phyloP scores from a whole-genome alignment of 352 stramenopile species.

The Elongisporangium prolatum region DNA sequence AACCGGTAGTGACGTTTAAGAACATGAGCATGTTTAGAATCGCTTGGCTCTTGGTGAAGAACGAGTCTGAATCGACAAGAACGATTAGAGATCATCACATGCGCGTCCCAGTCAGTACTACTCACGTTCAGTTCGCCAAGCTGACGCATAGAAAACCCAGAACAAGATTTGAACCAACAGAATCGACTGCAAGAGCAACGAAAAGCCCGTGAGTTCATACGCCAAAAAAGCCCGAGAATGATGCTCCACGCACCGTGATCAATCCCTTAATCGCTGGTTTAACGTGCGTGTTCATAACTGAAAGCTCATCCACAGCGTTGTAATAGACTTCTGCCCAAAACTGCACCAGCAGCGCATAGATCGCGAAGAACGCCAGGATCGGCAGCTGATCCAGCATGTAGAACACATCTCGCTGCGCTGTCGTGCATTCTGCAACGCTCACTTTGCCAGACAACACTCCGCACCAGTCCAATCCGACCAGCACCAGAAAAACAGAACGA shows the following conservation, averaged over 20 bases:
- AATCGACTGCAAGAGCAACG: constrained; percentile 30
- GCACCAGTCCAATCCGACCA: constrained; percentile 82
- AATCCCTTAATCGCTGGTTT: constrained; percentile 65
- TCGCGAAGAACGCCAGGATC: constrained; percentile 77
- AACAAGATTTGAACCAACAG: constrained; percentile 60
- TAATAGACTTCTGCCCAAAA: constrained; percentile 90
- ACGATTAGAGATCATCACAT: not conserved
- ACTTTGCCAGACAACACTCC: constrained; percentile 68
- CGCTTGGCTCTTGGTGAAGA: constrained; percentile 74
- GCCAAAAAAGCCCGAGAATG: not conserved
- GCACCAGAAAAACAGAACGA: constrained; percentile 59
- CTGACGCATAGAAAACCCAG: constrained; percentile 76
- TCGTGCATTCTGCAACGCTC: constrained; percentile 46
- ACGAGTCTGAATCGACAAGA: constrained; percentile 35
- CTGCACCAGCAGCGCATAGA: constrained; percentile 79
- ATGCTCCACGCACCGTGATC: constrained; percentile 38
- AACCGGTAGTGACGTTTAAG: constrained; percentile 61
- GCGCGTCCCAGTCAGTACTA: not conserved
- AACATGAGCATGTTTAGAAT: constrained; percentile 84
- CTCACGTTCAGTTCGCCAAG: constrained; percentile 68
- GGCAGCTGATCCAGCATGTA: constrained; percentile 83
- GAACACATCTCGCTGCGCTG: constrained; percentile 70
- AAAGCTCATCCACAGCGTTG: constrained; percentile 76
- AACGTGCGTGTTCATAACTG: constrained; percentile 50
- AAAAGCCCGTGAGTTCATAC: not conserved